These are phyloP conservation scores for Phragmites australis DNA, from an alignment of 176 grass and related monocot genomes.

Conservation along the genomic window DNA sequence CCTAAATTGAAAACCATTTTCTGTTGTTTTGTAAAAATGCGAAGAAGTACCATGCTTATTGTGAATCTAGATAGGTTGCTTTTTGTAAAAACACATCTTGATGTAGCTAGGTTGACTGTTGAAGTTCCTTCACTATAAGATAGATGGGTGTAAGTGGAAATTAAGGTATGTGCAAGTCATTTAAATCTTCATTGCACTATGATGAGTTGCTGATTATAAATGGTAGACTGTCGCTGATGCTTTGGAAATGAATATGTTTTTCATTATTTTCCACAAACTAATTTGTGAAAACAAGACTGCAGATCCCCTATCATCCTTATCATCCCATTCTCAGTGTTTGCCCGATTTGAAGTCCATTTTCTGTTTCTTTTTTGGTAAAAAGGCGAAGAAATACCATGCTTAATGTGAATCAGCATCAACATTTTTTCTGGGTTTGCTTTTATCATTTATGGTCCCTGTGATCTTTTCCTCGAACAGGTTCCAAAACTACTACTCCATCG, in stretches of 20 bases:
- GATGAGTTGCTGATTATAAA: not conserved
- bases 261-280: constrained; percentile 19
- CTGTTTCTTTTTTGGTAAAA: not conserved
- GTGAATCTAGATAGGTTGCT: too few relatives aligned
- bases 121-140: too few relatives aligned
- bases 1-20: too few relatives aligned
- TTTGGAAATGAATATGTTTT: constrained; percentile 15
- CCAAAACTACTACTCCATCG: constrained; percentile 96
- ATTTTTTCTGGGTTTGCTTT: not conserved
- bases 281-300: not conserved
- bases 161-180: not conserved
- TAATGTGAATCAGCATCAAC: not conserved
- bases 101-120: too few relatives aligned
- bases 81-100: too few relatives aligned
- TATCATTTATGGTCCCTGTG: constrained; percentile 14
- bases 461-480: constrained; percentile 55
- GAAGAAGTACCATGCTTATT: too few relatives aligned
- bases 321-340: not conserved
- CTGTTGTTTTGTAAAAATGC: too few relatives aligned
- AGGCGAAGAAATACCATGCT: not conserved
- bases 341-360: constrained; percentile 2
- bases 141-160: too few relatives aligned
- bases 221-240: not conserved
- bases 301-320: constrained; percentile 17
- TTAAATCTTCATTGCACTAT: not conserved